Base-by-base conservation (phyloP, 2,329 filamentous ascomycete species). In the Aspergillus sp. region DNA sequence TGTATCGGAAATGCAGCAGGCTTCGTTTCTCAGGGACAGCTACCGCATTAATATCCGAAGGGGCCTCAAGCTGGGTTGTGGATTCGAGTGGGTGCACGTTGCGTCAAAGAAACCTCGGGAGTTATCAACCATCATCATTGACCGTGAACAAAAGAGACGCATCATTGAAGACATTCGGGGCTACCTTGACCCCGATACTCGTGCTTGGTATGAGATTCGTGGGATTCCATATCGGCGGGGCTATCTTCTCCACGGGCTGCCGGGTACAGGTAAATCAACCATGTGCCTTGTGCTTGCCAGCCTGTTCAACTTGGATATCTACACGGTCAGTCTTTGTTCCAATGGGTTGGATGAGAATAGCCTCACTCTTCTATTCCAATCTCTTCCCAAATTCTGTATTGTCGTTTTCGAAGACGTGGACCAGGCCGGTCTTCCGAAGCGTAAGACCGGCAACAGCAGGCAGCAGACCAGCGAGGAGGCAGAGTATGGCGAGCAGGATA, bases 181-280 rank as follows among this genome's bases (percentile, higher is more conserved):
- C 60, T 93, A 90, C 58, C 76, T 94, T 0, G 82, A 89, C 50
- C 88, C 88, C 0, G 74, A 78, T 21, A 58, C 49, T 9, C 36
- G 50, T 49, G 17, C 44, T 16, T 66, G 59, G 60, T 64, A 67
- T 49, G 43, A 50, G 23, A 54, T 56, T 43, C 55, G 62, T 19
- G 63, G 89, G 0, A 89, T 93, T 25, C 88, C 88, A 0, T 85
- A 92, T 48, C 80, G 89, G 0, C 75, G 89, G 25, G 90, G 89
- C 0, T 93, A 92, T 62, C 78, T 93, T 0, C 88, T 94, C 60
- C 80, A 90, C 60, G 89, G 89, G 0, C 87, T 87, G 0, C 88
- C 88, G 0, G 88, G 88, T 0, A 89, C 86, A 0, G 88, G 88
- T 17, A 91, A 91, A 70, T 88, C 85, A 0, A 85, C 81, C 14